phyloP scores from a whole-genome alignment of 2,329 filamentous ascomycete genomes.

The Trichophyton benhamiae region DNA sequence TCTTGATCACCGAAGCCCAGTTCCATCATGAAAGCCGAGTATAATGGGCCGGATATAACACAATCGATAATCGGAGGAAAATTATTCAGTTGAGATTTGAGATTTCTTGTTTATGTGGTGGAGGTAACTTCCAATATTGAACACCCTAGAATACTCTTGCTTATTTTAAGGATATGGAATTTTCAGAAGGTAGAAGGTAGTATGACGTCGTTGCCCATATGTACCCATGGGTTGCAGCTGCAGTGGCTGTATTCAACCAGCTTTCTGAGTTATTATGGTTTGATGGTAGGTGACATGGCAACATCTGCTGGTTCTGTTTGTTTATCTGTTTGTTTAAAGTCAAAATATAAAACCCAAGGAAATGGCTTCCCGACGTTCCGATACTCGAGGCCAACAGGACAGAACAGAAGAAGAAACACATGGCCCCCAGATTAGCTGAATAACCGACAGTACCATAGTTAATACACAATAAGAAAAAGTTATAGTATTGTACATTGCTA shows the following conservation, averaged over 20 bases:
- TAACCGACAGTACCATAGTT: neutral
- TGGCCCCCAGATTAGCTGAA: neutral
- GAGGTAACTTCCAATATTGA: neutral
- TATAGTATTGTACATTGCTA: constrained; percentile 3
- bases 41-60: too few species aligned
- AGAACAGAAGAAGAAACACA: too few species aligned
- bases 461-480: neutral
- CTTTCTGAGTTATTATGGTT: neutral
- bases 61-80: neutral
- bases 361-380: too few species aligned
- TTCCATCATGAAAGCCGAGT: neutral
- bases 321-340: too few species aligned
- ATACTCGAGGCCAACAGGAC: neutral
- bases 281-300: neutral
- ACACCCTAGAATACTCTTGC: neutral
- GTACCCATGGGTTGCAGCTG: neutral
- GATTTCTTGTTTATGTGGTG: neutral
- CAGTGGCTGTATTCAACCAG: neutral
- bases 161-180: neutral
- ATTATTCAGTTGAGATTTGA: neutral
- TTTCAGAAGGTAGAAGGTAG: neutral
- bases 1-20: neutral
- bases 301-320: neutral
- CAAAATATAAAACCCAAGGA: too few species aligned
- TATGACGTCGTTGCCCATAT: neutral